Evolutionary conservation across 257 asterid species (phyloP).

Genomic region (Primulina huaijiensis): DNA sequence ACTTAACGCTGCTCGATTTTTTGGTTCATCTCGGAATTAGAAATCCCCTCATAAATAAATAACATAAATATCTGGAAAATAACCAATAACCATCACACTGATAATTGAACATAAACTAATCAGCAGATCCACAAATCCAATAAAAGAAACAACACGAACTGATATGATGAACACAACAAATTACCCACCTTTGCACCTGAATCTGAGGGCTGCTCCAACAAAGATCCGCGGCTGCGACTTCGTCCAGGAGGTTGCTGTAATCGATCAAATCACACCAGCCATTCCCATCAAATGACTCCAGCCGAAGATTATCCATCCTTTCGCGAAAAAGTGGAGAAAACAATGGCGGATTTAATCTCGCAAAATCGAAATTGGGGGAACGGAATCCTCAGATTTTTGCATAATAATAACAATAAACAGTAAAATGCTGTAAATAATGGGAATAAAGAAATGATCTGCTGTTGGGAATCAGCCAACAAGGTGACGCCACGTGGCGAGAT

Average conservation of each 20-base stretch:
- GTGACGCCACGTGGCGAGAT: conserved; percentile 28
- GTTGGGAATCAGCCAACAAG: conserved; percentile 20
- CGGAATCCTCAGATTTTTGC: neutral
- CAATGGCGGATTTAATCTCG: conserved; percentile 1
- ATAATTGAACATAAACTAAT: neutral
- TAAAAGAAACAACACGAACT: neutral
- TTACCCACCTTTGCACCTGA: conserved; percentile 34
- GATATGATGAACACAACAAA: neutral
- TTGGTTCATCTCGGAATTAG: neutral
- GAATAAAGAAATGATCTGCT: conserved; percentile 28
- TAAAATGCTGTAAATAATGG: neutral
- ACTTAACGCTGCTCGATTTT: neutral
- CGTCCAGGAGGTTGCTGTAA: conserved; percentile 46
- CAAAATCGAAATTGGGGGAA: conserved; percentile 16
- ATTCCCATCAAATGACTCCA: conserved; percentile 41
- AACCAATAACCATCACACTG: neutral
- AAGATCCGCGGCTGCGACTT: conserved; percentile 35
- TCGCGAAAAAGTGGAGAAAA: conserved; percentile 17
- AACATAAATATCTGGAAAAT: no score
- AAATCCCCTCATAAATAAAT: neutral
- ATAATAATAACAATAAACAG: neutral
- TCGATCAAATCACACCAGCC: conserved; percentile 50
- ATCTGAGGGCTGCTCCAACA: conserved; percentile 40
- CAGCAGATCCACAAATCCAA: neutral
- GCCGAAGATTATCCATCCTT: conserved; percentile 30